Evolutionary conservation across 495 filamentous ascomycete genomes (phyloP).

Genomic region (Podospora australis): DNA sequence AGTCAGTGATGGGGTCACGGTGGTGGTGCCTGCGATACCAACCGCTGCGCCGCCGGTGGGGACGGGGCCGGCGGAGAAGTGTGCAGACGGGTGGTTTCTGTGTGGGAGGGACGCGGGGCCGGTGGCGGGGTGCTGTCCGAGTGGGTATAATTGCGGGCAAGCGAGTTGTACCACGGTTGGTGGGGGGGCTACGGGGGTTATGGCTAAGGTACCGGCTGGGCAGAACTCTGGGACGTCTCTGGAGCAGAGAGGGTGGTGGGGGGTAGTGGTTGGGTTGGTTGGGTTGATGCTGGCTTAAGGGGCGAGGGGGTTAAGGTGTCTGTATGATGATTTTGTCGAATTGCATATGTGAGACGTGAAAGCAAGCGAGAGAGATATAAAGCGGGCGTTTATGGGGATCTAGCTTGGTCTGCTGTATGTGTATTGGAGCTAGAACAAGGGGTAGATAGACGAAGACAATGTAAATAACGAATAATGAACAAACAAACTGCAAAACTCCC

Average conservation of each 20-base stretch:
- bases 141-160: constrained; percentile 63
- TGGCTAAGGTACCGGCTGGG: constrained; percentile 53
- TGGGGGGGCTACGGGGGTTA: constrained; percentile 41
- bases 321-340: too few relatives aligned
- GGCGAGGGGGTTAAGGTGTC: too few relatives aligned
- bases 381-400: too few relatives aligned
- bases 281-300: constrained; percentile 2
- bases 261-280: neutral
- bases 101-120: constrained; percentile 51
- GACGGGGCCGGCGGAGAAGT: constrained; percentile 37
- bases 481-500: too few relatives aligned
- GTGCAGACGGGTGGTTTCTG: constrained; percentile 71
- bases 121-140: constrained; percentile 72
- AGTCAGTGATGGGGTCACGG: constrained; percentile 54
- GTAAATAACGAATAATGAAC: too few relatives aligned
- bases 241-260: neutral
- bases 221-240: neutral
- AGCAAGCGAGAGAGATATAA: too few relatives aligned
- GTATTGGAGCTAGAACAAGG: too few relatives aligned
- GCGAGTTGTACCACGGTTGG: constrained; percentile 55
- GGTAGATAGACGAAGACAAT: too few relatives aligned
- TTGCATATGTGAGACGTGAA: too few relatives aligned
- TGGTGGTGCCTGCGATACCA: constrained; percentile 56
- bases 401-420: too few relatives aligned
- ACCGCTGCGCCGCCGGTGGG: constrained; percentile 24